Evolutionary conservation across 352 stramenopile species (phyloP).

Genomic region (Pythium sukuiense): DNA sequence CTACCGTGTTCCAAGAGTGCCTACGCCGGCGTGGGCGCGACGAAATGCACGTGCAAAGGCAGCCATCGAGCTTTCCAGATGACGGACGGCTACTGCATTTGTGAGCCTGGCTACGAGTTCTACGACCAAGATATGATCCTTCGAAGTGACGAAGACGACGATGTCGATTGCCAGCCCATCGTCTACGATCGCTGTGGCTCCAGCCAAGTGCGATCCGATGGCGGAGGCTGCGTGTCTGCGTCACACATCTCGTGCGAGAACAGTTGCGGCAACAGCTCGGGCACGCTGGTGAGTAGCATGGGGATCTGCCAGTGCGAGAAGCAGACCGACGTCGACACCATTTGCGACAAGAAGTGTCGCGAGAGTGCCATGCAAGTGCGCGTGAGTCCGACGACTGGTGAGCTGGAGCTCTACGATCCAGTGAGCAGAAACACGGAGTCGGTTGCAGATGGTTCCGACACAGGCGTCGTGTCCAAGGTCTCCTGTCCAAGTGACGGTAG

Average conservation of each 20-base stretch:
- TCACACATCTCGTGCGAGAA: slow-evolving; percentile 45
- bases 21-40: slow-evolving; percentile 50
- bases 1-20: slow-evolving; percentile 87
- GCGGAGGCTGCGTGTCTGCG: slow-evolving; percentile 61
- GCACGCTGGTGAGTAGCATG: slow-evolving; percentile 70
- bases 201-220: slow-evolving; percentile 72
- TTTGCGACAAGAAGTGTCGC: slow-evolving; percentile 83
- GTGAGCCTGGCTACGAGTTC: slow-evolving; percentile 89
- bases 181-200: slow-evolving; percentile 85
- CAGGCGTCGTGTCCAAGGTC: slow-evolving; percentile 52
- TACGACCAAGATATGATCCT: slow-evolving; percentile 87
- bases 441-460: slow-evolving; percentile 17
- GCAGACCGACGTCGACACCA: slow-evolving; percentile 62
- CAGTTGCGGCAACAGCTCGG: slow-evolving; percentile 67
- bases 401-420: slow-evolving; percentile 69
- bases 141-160: slow-evolving; percentile 78
- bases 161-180: slow-evolving; percentile 91
- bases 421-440: slow-evolving; percentile 29
- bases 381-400: slow-evolving; percentile 30
- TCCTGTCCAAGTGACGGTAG: slow-evolving; percentile 36
- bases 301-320: slow-evolving; percentile 89
- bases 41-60: slow-evolving; percentile 80
- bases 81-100: slow-evolving; percentile 91
- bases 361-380: slow-evolving; percentile 48
- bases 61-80: slow-evolving; percentile 91